Conservation (phyloP, 805 yeast species). For the Lipomyces spencermartinsiae region DNA sequence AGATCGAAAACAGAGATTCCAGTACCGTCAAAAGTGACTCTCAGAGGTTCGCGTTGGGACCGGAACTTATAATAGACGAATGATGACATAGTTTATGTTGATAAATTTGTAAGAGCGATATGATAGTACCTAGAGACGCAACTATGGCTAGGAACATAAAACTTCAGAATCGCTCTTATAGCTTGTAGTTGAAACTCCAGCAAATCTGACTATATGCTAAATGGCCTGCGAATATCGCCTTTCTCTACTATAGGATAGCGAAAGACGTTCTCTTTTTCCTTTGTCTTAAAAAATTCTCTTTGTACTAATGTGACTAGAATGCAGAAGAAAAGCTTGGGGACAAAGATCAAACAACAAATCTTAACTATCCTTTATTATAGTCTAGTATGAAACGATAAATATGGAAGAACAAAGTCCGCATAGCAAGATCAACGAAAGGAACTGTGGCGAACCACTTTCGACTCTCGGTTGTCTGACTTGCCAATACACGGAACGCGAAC, state of each 20-base stretch:
- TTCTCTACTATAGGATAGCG: not conserved
- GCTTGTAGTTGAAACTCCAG: not conserved
- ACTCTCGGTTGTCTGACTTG: not conserved
- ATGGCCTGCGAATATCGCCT: not conserved
- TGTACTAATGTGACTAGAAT: not conserved
- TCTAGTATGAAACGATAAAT: not conserved
- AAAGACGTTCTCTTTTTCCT: not conserved
- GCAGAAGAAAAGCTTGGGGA: not conserved
- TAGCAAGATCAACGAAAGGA: not conserved
- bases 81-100: conserved; percentile 66
- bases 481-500: not conserved
- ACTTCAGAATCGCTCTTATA: not conserved
- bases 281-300: not conserved
- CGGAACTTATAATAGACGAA: conserved; percentile 84
- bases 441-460: not conserved
- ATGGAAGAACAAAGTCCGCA: not conserved
- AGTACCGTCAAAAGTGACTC: conserved; percentile 92
- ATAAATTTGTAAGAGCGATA: not conserved
- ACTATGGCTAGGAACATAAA: not conserved
- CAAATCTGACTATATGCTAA: not conserved
- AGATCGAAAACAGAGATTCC: conserved; percentile 94
- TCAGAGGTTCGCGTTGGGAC: conserved; percentile 79
- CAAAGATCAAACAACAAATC: not conserved
- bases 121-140: not conserved
- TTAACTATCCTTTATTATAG: conserved; percentile 1